Evolutionary conservation across 1,284 basidiomycete genomes (phyloP).

Genomic region (Schizophyllum commune): DNA sequence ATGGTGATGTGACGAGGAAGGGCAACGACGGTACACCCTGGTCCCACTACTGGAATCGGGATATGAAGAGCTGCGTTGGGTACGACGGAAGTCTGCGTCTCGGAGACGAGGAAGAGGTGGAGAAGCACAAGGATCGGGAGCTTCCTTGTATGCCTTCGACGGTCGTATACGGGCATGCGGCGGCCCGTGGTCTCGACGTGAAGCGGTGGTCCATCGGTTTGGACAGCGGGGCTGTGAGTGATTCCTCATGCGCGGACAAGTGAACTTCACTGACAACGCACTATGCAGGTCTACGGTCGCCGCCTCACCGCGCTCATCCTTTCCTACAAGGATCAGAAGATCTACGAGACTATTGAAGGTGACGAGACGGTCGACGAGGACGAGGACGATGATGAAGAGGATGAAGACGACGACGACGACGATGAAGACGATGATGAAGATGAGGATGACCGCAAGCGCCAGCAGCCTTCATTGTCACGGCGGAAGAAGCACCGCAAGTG

Average conservation of each 20-base stretch:
- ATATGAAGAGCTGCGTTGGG: conserved; percentile 62
- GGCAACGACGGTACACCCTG: conserved; percentile 58
- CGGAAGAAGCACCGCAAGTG: background rate
- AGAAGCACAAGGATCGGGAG: conserved; percentile 13
- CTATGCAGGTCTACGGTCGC: conserved; percentile 38
- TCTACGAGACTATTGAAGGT: background rate
- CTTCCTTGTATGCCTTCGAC: conserved; percentile 67
- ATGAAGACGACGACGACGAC: background rate
- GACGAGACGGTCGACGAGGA: conserved; percentile 3
- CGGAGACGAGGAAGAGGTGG: background rate
- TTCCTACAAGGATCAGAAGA: conserved; percentile 15
- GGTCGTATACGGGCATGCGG: conserved; percentile 81
- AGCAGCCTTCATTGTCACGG: background rate
- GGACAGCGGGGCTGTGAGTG: conserved; percentile 74
- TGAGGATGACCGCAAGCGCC: background rate
- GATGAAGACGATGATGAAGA: conserved; percentile 4
- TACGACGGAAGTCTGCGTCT: conserved; percentile 22
- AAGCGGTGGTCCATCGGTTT: conserved; percentile 75
- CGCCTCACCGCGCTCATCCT: conserved; percentile 54
- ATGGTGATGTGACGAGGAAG: conserved; percentile 47
- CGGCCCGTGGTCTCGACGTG: conserved; percentile 66
- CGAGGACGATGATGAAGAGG: conserved; percentile 3
- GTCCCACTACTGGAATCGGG: conserved; percentile 65
- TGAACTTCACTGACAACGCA: background rate
- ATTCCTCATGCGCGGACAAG: too few species aligned